Conservation (phyloP, 164 flowering plant species). For the Piper longum region DNA sequence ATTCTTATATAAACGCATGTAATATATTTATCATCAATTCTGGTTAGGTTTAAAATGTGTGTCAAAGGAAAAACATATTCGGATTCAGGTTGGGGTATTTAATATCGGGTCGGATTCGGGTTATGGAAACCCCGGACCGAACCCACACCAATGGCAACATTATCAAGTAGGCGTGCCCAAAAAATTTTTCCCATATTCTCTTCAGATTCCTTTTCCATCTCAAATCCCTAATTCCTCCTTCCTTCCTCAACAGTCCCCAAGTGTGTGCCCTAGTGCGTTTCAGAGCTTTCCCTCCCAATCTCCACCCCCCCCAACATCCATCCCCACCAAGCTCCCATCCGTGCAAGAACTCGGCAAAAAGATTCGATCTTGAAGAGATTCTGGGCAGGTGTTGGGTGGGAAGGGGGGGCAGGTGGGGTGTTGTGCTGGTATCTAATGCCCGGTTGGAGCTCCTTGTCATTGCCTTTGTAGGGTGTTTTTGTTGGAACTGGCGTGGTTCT, state of each 20-base stretch:
- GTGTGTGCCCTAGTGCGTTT: not conserved
- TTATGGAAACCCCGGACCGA: too few relatives aligned
- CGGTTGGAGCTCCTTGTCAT: slow-evolving; percentile 1
- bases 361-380: not conserved
- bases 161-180: too few relatives aligned
- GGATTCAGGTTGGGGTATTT: too few relatives aligned
- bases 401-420: not conserved
- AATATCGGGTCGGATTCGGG: too few relatives aligned
- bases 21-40: too few relatives aligned
- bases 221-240: not conserved
- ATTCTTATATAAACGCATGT: too few relatives aligned
- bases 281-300: not conserved
- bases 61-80: too few relatives aligned
- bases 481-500: slow-evolving; percentile 3
- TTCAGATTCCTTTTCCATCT: too few relatives aligned
- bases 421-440: not conserved
- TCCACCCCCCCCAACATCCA: too few relatives aligned
- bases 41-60: too few relatives aligned
- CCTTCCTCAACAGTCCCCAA: not conserved
- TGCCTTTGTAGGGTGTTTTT: not conserved
- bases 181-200: too few relatives aligned
- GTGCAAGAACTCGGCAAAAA: not conserved
- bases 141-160: too few relatives aligned
- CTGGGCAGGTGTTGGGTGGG: not conserved
- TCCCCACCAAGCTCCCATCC: not conserved